A percentile compares a stretch with the other conserved stretches of the same genome.
Conservation (phyloP, 108 stramenopile genomes). For the Licmophora abbreviata region DNA sequence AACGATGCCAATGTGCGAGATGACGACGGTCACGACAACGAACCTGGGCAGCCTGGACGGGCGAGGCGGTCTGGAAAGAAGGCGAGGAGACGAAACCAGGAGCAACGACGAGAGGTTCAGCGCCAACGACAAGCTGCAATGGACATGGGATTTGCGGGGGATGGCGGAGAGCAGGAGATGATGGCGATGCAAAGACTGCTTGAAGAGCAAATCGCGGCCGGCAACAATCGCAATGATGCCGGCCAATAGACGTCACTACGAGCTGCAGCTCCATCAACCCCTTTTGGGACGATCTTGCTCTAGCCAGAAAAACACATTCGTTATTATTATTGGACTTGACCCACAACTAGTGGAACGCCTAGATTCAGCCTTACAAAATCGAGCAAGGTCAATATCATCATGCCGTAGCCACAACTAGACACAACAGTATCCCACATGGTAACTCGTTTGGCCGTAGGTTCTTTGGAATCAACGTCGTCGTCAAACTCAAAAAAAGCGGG, state of each 20-base stretch:
- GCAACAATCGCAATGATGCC: neutral
- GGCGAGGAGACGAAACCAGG: constrained; percentile 43
- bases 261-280: too few species aligned
- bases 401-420: constrained; percentile 79
- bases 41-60: neutral
- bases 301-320: too few species aligned
- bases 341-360: constrained; percentile 74
- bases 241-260: neutral
- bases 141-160: constrained; percentile 53
- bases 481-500: constrained; percentile 88
- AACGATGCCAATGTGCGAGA: constrained; percentile 9
- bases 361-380: constrained; percentile 87
- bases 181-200: constrained; percentile 37
- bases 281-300: too few species aligned
- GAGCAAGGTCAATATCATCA: constrained; percentile 89
- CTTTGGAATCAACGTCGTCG: constrained; percentile 36
- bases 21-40: constrained; percentile 6
- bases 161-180: constrained; percentile 17
- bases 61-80: constrained; percentile 67
- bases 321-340: constrained; percentile 6
- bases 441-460: constrained; percentile 10
- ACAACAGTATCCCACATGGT: constrained; percentile 70
- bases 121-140: constrained; percentile 69
- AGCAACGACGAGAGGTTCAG: constrained; percentile 56
- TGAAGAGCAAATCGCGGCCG: constrained; percentile 28